These are phyloP conservation scores for Acanthamoeba royreba DNA, from an alignment of 208 protist species.

Conservation along the genomic window DNA sequence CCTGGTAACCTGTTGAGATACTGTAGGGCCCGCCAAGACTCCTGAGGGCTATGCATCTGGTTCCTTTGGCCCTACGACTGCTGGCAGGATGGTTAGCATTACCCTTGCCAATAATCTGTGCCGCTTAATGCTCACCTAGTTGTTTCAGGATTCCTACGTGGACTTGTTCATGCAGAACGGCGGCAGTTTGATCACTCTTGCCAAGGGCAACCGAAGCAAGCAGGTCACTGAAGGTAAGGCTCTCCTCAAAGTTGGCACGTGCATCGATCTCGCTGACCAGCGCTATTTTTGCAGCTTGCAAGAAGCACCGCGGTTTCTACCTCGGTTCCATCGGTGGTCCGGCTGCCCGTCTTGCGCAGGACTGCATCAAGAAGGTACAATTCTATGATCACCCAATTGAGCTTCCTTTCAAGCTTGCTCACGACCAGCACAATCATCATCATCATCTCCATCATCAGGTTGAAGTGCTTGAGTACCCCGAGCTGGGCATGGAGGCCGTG, in stretches of 20 bases:
- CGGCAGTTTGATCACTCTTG: slow-evolving; percentile 90
- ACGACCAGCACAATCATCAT: slow-evolving; percentile 87
- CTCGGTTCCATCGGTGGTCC: slow-evolving; percentile 95
- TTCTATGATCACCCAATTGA: too few relatives aligned
- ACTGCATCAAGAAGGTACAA: slow-evolving; percentile 89
- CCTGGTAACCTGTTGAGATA: background rate
- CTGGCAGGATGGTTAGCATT: slow-evolving; percentile 70
- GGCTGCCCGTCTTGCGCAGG: slow-evolving; percentile 91
- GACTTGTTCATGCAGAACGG: slow-evolving; percentile 89
- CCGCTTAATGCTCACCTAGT: slow-evolving; percentile 66
- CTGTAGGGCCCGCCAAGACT: slow-evolving; percentile 90
- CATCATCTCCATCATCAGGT: too few relatives aligned
- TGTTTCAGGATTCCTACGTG: slow-evolving; percentile 91
- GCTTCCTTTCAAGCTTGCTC: slow-evolving; percentile 86
- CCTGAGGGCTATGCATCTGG: slow-evolving; percentile 91
- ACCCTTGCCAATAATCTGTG: background rate
- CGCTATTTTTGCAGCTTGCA: slow-evolving; percentile 85
- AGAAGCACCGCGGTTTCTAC: slow-evolving; percentile 95
- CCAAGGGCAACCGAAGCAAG: slow-evolving; percentile 93
- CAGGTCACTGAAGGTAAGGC: background rate
- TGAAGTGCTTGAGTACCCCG: slow-evolving; percentile 78
- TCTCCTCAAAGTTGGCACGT: slow-evolving; percentile 44
- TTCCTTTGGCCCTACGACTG: slow-evolving; percentile 96
- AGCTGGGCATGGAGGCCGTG: slow-evolving; percentile 69
- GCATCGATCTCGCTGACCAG: background rate